Evolutionary conservation across 306 rosid species (phyloP).

Genomic region (Geum urbanum): DNA sequence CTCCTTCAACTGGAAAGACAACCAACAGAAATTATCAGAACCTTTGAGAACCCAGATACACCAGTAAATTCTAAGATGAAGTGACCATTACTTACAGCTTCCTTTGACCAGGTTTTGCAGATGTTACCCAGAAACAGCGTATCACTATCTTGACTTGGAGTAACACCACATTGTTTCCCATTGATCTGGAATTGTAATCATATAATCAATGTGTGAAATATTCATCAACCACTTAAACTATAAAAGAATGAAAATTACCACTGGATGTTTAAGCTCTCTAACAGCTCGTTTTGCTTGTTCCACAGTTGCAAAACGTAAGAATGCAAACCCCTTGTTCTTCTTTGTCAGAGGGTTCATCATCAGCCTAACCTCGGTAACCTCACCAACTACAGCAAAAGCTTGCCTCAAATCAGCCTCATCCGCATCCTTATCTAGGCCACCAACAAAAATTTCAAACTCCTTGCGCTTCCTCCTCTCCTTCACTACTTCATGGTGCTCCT

Average conservation of each 20-base stretch:
- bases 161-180: constrained; percentile 94
- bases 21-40: constrained; percentile 32
- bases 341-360: constrained; percentile 96
- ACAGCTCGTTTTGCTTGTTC: constrained; percentile 93
- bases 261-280: constrained; percentile 66
- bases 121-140: constrained; percentile 95
- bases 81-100: constrained; percentile 71
- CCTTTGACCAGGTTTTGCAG: constrained; percentile 93
- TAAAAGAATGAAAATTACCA: constrained; percentile 56
- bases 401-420: constrained; percentile 80
- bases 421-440: constrained; percentile 93
- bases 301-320: constrained; percentile 79
- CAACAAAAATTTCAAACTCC: constrained; percentile 97
- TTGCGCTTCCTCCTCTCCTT: constrained; percentile 90
- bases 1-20: constrained; percentile 76
- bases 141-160: constrained; percentile 96
- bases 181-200: constrained; percentile 73
- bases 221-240: constrained; percentile 27
- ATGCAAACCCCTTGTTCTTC: constrained; percentile 97
- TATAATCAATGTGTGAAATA: constrained; percentile 24
- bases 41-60: constrained; percentile 24
- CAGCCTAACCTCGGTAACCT: constrained; percentile 83
- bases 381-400: constrained; percentile 71
- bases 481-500: constrained; percentile 80
- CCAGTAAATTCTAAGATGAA: constrained; percentile 1